A percentile compares a stretch with the other conserved stretches of the same genome.
These are phyloP conservation scores for Volvox carteri DNA, from an alignment of 163 green algal genomes.

Conservation along the genomic window DNA sequence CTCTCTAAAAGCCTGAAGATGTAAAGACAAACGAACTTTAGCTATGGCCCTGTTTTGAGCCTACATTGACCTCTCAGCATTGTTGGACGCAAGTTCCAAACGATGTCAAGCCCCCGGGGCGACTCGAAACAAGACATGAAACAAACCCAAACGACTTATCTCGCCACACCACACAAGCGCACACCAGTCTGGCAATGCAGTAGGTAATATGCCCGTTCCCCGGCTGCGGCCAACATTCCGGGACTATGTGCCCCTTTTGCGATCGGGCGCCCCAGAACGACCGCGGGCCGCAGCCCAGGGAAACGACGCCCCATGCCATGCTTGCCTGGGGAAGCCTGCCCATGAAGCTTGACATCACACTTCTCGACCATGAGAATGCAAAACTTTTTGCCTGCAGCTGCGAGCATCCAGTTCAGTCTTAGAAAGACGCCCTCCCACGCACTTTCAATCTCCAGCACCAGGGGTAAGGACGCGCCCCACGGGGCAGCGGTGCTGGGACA, in stretches of 20 bases:
- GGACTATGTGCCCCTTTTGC: slow-evolving; percentile 42
- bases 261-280: slow-evolving; percentile 30
- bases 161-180: slow-evolving; percentile 22
- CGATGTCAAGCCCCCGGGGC: not conserved
- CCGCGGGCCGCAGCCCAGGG: slow-evolving; percentile 1
- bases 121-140: slow-evolving; percentile 30
- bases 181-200: slow-evolving; percentile 11
- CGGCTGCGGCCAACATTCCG: slow-evolving; percentile 31
- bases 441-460: slow-evolving; percentile 24
- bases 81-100: slow-evolving; percentile 9
- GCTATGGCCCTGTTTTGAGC: slow-evolving; percentile 4
- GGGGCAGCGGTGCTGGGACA: not conserved
- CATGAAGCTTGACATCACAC: slow-evolving; percentile 32
- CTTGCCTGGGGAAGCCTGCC: slow-evolving; percentile 45
- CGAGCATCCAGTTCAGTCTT: slow-evolving; percentile 43
- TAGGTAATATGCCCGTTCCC: slow-evolving; percentile 41
- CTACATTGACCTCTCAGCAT: slow-evolving; percentile 40
- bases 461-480: not conserved
- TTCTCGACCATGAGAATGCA: slow-evolving; percentile 41
- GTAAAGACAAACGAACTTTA: not conserved
- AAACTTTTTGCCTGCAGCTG: slow-evolving; percentile 53
- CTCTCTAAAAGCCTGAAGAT: slow-evolving; percentile 24
- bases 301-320: slow-evolving; percentile 37
- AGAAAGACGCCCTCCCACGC: not conserved
- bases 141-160: slow-evolving; percentile 19